Conservation (phyloP, 106 monocot genomes). For the Acorus gramineus region DNA sequence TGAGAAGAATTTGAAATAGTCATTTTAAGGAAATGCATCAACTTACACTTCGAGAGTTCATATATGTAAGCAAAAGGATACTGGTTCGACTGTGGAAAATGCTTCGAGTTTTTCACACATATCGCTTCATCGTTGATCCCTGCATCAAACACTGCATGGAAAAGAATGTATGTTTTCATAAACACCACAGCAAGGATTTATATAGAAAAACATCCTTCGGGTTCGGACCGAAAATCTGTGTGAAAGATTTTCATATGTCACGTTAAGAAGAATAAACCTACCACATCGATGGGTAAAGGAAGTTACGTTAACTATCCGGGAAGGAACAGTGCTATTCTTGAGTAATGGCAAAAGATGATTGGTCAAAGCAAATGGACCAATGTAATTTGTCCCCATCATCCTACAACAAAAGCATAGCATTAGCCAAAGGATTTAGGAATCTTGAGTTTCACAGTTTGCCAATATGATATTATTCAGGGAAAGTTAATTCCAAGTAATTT, state of each 20-base stretch:
- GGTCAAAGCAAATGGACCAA: slow-evolving; percentile 70
- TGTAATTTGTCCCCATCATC: slow-evolving; percentile 83
- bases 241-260: neutral
- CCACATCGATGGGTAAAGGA: slow-evolving; percentile 91
- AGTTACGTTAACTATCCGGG: slow-evolving; percentile 83
- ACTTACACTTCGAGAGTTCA: slow-evolving; percentile 71
- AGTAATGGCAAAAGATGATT: slow-evolving; percentile 75
- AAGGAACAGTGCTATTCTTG: slow-evolving; percentile 64
- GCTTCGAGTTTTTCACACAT: slow-evolving; percentile 11
- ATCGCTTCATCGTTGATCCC: slow-evolving; percentile 16
- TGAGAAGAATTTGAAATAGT: too few relatives aligned
- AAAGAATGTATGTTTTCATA: neutral
- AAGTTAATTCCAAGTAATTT: too few relatives aligned
- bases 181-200: too few relatives aligned
- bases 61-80: slow-evolving; percentile 59
- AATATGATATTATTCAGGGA: too few relatives aligned
- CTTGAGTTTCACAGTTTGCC: too few relatives aligned
- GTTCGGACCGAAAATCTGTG: neutral
- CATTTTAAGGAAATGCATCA: neutral
- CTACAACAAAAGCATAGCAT: slow-evolving; percentile 28
- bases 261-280: slow-evolving; percentile 21
- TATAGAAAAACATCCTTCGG: too few relatives aligned
- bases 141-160: slow-evolving; percentile 24
- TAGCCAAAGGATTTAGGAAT: neutral
- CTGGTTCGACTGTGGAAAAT: slow-evolving; percentile 7